Base-by-base conservation (phyloP, 140 eudicot genomes). In the Cichorium intybus region DNA sequence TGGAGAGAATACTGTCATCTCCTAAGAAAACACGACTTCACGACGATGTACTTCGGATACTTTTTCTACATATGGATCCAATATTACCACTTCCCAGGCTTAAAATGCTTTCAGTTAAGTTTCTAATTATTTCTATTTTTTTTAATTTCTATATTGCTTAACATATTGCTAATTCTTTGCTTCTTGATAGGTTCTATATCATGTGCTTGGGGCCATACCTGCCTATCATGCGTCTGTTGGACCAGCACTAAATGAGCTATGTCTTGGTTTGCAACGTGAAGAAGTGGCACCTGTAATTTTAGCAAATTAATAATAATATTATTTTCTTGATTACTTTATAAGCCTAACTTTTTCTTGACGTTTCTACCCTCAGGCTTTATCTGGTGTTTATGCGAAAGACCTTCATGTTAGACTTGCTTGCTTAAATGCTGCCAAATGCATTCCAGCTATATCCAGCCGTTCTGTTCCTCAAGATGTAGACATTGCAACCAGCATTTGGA, bases 401-500 rank as follows among this genome's bases (percentile, higher is more conserved):
- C 68, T 82, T 61, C 97, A 86, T 82, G 99, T 94, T 18, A 82
- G 99, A 76, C 64, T 89, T 81, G 95, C 97, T 35, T 94, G 99
- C 84, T 85, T 93, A 50, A 89, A 84, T 80, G 99, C 97, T 70
- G 84, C 81, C 20, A 94, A 89, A 65, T 94, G 97, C 82, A 89
- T 89, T 75, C 99, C 99, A 41, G 94, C 99, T 59, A 84, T 94
- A 60, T 73, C 97, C 48, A 78, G 85, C 51, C 90, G 93, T 59
- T 73, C 95, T 34, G 80, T 94, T 64, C 89, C 95, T 53, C 77
- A 82, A 71, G 70, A 82, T 84, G 90, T 84, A 18, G 95, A 86
- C 41, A 83, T 89, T 69, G 99, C 97, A 14, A 94, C 97, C 34
- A 86, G 88, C 89, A 82, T 94, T 75, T 94, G 99, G 99, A 89